These are phyloP conservation scores for Hypomyces perniciosus DNA, from an alignment of 2,329 filamentous ascomycete genomes.

Conservation along the genomic window DNA sequence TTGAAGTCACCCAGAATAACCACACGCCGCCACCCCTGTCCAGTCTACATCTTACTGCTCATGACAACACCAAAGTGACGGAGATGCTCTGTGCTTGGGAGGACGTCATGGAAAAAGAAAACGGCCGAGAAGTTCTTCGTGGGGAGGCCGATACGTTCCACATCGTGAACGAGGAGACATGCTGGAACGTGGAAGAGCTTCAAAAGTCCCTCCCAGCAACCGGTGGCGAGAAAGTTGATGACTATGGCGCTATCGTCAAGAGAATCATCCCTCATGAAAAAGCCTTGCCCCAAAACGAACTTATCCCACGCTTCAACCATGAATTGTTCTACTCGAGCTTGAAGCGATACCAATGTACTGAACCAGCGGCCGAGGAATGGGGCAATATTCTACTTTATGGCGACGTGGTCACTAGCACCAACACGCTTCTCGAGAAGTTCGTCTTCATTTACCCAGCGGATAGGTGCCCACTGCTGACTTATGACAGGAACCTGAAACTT, in stretches of 20 bases:
- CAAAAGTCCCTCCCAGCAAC: slow-evolving; percentile 42
- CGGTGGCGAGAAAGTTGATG: slow-evolving; percentile 51
- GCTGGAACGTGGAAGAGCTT: slow-evolving; percentile 52
- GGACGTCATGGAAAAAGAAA: slow-evolving; percentile 59
- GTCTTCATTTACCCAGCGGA: slow-evolving; percentile 8
- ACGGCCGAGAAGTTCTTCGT: slow-evolving; percentile 65
- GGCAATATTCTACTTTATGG: slow-evolving; percentile 78
- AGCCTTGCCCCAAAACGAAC: slow-evolving; percentile 59
- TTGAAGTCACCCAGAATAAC: slow-evolving; percentile 68
- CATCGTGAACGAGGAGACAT: slow-evolving; percentile 60
- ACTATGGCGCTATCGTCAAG: slow-evolving; percentile 71
- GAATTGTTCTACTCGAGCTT: slow-evolving; percentile 70
- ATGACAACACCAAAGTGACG: slow-evolving; percentile 57
- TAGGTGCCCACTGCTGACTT: not conserved
- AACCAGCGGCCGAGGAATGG: slow-evolving; percentile 59
- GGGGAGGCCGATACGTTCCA: slow-evolving; percentile 80
- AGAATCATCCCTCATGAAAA: slow-evolving; percentile 66
- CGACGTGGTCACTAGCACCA: slow-evolving; percentile 90
- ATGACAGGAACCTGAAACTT: slow-evolving; percentile 64
- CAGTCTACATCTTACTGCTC: slow-evolving; percentile 71
- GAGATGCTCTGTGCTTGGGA: slow-evolving; percentile 61
- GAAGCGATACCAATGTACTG: slow-evolving; percentile 52
- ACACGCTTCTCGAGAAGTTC: slow-evolving; percentile 84
- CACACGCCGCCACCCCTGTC: slow-evolving; percentile 73
- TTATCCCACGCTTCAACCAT: slow-evolving; percentile 85